Conservation (phyloP, 1,139 yeast species). For the Saccharomycopsis hybrid region DNA sequence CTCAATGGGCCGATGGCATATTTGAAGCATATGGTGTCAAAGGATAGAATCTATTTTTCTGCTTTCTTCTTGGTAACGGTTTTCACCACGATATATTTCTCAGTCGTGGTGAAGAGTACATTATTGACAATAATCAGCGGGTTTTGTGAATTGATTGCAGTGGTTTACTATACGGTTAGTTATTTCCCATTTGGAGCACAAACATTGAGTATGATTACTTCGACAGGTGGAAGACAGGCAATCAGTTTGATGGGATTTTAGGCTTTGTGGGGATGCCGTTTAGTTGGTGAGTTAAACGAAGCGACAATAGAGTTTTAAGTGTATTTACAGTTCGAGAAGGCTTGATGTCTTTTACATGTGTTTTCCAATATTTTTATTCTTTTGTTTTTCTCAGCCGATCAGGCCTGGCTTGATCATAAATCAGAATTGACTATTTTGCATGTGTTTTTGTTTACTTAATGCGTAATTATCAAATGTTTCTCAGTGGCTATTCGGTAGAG, state of each 20-base stretch:
- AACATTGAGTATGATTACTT: constrained; percentile 74
- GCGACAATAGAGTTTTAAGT: too few species aligned
- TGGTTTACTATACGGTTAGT: constrained; percentile 80
- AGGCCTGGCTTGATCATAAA: too few species aligned
- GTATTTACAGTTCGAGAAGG: too few species aligned
- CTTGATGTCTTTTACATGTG: too few species aligned
- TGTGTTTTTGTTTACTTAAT: too few species aligned
- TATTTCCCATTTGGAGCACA: constrained; percentile 96
- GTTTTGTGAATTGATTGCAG: constrained; percentile 73
- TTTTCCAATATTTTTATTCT: too few species aligned
- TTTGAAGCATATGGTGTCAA: constrained; percentile 63
- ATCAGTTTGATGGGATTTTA: constrained; percentile 46
- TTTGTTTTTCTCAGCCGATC: too few species aligned
- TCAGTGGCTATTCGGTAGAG: too few species aligned
- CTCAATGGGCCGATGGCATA: constrained; percentile 88
- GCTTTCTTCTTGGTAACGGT: constrained; percentile 73
- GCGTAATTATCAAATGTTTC: too few species aligned
- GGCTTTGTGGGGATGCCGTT: too few species aligned
- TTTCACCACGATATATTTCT: constrained; percentile 54
- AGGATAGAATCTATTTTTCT: constrained; percentile 74
- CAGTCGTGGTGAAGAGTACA: constrained; percentile 57
- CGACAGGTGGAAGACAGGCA: constrained; percentile 71
- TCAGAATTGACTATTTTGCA: too few species aligned
- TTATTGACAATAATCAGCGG: constrained; percentile 72
- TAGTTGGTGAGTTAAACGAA: too few species aligned